A percentile compares a stretch with the other conserved stretches of the same genome.
Conservation (phyloP, 179 eudicot species). For the Corrigiola litoralis region DNA sequence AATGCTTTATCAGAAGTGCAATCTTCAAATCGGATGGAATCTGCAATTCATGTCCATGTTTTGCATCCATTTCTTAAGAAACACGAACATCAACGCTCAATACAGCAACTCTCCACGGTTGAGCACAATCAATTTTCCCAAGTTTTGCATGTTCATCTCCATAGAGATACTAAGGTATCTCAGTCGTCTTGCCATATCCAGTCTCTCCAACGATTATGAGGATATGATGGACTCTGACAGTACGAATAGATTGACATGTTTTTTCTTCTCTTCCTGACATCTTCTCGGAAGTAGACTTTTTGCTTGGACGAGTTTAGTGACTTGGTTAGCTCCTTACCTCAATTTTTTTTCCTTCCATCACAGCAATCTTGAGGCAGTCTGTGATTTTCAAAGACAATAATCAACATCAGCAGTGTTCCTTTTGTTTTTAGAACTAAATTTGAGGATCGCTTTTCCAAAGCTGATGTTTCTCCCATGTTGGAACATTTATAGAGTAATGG, state of each 20-base stretch:
- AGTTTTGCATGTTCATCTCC: constrained; percentile 66
- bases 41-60: constrained; percentile 58
- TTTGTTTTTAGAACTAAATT: constrained; percentile 73
- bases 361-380: constrained; percentile 68
- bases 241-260: constrained; percentile 65
- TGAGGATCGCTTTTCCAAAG: constrained; percentile 77
- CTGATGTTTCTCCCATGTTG: constrained; percentile 87
- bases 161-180: constrained; percentile 79
- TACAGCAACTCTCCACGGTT: constrained; percentile 75
- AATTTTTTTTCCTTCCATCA: constrained; percentile 68
- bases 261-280: constrained; percentile 73
- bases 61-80: constrained; percentile 71
- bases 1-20: constrained; percentile 14
- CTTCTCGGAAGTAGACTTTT: constrained; percentile 53
- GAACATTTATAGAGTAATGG: too few relatives aligned
- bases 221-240: constrained; percentile 72
- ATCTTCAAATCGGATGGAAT: constrained; percentile 18
- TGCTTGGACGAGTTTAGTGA: constrained; percentile 42
- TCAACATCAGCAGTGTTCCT: constrained; percentile 47
- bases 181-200: constrained; percentile 82
- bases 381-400: constrained; percentile 83
- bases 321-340: constrained; percentile 34
- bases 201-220: constrained; percentile 75
- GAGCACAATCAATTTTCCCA: constrained; percentile 70
- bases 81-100: constrained; percentile 80